Conservation (phyloP, 1,139 yeast genomes). For the Meyerozyma sp. region DNA sequence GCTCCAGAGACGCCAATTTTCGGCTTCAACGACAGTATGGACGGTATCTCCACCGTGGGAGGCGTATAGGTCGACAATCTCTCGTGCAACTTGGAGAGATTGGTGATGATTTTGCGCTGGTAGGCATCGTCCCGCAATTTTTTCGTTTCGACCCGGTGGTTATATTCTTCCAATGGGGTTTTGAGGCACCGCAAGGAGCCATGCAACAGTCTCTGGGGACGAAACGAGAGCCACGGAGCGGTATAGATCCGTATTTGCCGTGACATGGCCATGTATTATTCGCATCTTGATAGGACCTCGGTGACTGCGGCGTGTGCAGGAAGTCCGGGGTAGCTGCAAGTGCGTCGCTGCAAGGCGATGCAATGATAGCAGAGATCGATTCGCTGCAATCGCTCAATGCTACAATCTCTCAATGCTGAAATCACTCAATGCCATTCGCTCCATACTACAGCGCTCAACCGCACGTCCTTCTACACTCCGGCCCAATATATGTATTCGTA, state of each 20-base stretch:
- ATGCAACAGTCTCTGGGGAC: neutral
- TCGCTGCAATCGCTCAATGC: too few relatives aligned
- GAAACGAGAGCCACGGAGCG: neutral
- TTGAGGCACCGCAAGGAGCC: neutral
- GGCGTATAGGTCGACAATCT: slow-evolving; percentile 47
- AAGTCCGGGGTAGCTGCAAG: neutral
- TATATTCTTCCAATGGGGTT: slow-evolving; percentile 57
- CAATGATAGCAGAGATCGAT: too few relatives aligned
- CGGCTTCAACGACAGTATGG: slow-evolving; percentile 42
- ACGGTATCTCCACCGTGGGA: slow-evolving; percentile 48
- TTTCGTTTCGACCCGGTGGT: slow-evolving; percentile 47
- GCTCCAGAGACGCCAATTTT: slow-evolving; percentile 38
- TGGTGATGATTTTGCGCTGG: slow-evolving; percentile 58
- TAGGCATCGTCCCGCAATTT: slow-evolving; percentile 59
- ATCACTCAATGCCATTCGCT: too few relatives aligned
- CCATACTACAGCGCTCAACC: too few relatives aligned
- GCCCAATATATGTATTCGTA: neutral
- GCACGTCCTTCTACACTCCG: neutral
- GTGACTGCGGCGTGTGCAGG: neutral
- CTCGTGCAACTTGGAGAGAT: slow-evolving; percentile 48
- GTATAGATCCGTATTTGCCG: neutral
- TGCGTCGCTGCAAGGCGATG: too few relatives aligned
- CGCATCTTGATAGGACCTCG: neutral
- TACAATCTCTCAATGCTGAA: too few relatives aligned
- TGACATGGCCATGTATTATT: neutral